phyloP scores from a whole-genome alignment of 1,284 basidiomycete species.

The Ustilago loliicola region DNA sequence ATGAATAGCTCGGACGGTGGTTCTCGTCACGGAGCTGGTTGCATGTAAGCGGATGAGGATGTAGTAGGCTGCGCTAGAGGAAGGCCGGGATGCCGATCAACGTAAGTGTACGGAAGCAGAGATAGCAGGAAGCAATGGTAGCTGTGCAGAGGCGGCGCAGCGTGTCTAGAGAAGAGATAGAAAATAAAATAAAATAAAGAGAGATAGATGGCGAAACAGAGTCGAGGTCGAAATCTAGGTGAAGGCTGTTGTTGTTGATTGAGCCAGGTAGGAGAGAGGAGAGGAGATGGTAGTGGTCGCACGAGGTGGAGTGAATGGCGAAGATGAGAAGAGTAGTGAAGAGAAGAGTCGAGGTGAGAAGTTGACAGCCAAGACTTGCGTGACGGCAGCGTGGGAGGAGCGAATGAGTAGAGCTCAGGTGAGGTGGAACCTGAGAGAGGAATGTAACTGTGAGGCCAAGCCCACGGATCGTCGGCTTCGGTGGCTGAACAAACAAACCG shows the following conservation, averaged over 20 bases:
- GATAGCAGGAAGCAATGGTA: not conserved
- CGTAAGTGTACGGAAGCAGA: too few species aligned
- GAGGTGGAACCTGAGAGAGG: constrained; percentile 36
- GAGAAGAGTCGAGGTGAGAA: too few species aligned
- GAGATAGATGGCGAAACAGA: not conserved
- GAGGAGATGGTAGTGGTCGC: constrained; percentile 1
- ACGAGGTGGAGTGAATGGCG: not conserved
- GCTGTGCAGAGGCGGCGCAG: too few species aligned
- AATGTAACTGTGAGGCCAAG: constrained; percentile 18
- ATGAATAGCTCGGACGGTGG: constrained; percentile 24
- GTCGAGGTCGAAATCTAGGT: not conserved
- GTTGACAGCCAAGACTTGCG: too few species aligned
- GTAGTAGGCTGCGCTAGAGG: not conserved
- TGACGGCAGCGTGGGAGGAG: too few species aligned
- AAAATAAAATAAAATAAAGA: not conserved
- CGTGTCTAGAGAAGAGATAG: not conserved
- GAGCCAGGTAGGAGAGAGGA: constrained; percentile 1
- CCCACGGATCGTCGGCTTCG: constrained; percentile 37
- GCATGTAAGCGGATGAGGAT: constrained; percentile 22
- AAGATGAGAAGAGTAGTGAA: not conserved
- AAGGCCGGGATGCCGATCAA: not conserved
- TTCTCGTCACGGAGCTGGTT: constrained; percentile 32
- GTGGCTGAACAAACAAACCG: constrained; percentile 41
- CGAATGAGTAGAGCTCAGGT: constrained; percentile 18
- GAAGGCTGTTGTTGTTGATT: constrained; percentile 1